Evolutionary conservation across 2,329 filamentous ascomycete species (phyloP), one percentile per base, ranked within the genome.

Genomic region (Monilinia fructicola): DNA sequence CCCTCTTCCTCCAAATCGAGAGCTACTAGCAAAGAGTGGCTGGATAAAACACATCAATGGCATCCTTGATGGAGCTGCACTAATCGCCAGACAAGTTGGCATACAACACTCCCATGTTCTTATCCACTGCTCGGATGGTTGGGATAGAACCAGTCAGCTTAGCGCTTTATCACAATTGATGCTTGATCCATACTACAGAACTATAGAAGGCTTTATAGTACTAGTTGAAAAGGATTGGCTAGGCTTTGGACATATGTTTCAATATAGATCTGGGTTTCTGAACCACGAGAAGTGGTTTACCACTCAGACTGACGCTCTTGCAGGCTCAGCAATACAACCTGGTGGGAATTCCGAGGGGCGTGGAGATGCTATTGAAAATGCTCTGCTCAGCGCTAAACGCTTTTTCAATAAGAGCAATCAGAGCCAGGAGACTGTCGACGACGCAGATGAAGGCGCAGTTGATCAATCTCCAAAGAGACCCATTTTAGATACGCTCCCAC

Each of bases 161-260:
- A 96, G 93, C 74, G 93, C 93, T 5, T 80, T 99, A 66, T 90
- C 93, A 66, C 93, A 99, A 79, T 84, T 99, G 50, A 94, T 97
- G 81, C 84, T 99, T 11, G 95, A 99, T 75, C 95, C 95, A 0
- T 97, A 96, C 78, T 99, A 93, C 77, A 87, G 95, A 62, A 98
- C 95, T 0, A 81, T 99, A 60, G 90, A 97, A 72, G 95, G 95
- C 0, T 99, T 98, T 77, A 93, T 98, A 72, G 88, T 96, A 2
- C 81, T 99, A 9, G 85, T 99, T 2, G 95, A 99, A 78, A 99
- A 99, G 77, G 95, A 99, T 76, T 99, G 95, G 92, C 80, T 99
- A 16, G 95, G 94, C 0, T 99, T 97, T 79, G 95, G 95, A 1
- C 94, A 99, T 78, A 97, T 97, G 89, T 99, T 99, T 79, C 88